Base-by-base conservation (phyloP, 257 asterid genomes). In the Eustoma russellianum region DNA sequence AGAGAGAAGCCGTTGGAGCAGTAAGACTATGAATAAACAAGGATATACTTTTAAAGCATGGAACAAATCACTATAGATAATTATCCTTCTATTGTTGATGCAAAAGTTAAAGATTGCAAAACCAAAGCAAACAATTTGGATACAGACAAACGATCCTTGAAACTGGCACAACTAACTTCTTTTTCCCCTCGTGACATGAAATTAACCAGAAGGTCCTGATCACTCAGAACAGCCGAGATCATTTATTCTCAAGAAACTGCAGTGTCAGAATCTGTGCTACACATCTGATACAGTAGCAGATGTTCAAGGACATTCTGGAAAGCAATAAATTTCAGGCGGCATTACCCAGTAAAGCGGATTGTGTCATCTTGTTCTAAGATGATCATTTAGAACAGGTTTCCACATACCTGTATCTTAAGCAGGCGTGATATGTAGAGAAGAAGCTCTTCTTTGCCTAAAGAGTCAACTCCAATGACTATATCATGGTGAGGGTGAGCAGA, bases 381-480 rank as follows among this genome's bases (percentile, higher is more conserved):
- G 12, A 9, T 7, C 51, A 13, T 38, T 10, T 8, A 11, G 13
- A 24, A 48, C 17, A 48, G 17, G 16, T 24, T 33, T 10, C 7
- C 10, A 13, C 53, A 17, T 78, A 88, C 97, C 95, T 83, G 83
- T 57, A 74, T 77, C 60, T 77, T 66, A 56, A 88, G 79, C 55
- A 51, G 59, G 45, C 70, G 72, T 43, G 97, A 75, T 64, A 88
- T 64, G 71, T 70, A 55, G 57, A 79, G 79, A 70, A 88, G 70
- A 72, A 88, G 95, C 56, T 88, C 94, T 77, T 88, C 97, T 78
- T 88, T 85, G 24, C 97, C 97, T 72, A 88, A 50, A 40, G 97
- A 73, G 69, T 83, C 94, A 19, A 85, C 71, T 43, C 80, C 92
- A 50, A 88, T 85, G 61, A 88, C 51, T 40, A 88, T 57, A 13